Percentiles rank a stretch among this genome's conserved stretches.
Evolutionary conservation across 257 asterid species (phyloP).

Genomic region (Anisodus acutangulus): DNA sequence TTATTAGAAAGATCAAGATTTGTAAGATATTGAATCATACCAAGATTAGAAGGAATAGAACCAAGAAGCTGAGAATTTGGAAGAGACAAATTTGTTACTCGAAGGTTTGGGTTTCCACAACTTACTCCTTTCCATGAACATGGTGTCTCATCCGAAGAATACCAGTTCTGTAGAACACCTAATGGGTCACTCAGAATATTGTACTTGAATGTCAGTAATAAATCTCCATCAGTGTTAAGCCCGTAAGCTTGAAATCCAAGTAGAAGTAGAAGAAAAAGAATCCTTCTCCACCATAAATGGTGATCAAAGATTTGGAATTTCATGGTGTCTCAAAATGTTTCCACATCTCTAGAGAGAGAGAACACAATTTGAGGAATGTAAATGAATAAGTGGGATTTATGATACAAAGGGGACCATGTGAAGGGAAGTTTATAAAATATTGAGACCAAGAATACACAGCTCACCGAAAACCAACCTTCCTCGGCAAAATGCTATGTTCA

Average conservation of each 20-base stretch:
- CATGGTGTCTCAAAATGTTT: constrained; percentile 53
- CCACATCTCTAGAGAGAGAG: constrained; percentile 49
- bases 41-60: constrained; percentile 65
- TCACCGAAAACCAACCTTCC: constrained; percentile 61
- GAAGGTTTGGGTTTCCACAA: constrained; percentile 63
- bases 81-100: constrained; percentile 67
- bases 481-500: constrained; percentile 59
- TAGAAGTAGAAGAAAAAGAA: constrained; percentile 42
- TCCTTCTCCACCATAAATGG: constrained; percentile 54
- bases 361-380: background rate
- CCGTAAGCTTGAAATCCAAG: constrained; percentile 48
- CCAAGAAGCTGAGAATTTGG: constrained; percentile 72
- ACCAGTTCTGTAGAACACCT: constrained; percentile 61
- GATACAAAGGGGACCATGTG: constrained; percentile 56
- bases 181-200: constrained; percentile 63
- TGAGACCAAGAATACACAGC: constrained; percentile 46
- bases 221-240: constrained; percentile 71
- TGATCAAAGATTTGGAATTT: constrained; percentile 42
- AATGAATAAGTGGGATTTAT: constrained; percentile 58
- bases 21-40: constrained; percentile 62
- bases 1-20: constrained; percentile 72
- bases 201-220: constrained; percentile 69
- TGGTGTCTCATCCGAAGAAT: constrained; percentile 57
- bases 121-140: constrained; percentile 85
- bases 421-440: constrained; percentile 36